Evolutionary conservation across 2,329 filamentous ascomycete genomes (phyloP).

Genomic region (Ilyonectria robusta): DNA sequence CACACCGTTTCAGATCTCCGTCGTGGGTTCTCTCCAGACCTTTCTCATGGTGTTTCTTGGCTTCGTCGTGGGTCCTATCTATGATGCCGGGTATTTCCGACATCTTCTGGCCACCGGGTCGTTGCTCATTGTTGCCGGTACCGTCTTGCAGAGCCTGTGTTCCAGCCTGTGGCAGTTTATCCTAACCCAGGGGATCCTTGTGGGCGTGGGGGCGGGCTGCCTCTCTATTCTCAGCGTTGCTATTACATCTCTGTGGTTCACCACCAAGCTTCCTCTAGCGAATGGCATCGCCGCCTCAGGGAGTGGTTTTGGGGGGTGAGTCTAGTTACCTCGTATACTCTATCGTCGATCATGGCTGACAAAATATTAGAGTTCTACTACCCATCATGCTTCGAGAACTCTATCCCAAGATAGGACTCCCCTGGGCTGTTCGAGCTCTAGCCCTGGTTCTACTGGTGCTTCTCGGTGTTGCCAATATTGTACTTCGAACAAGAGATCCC

Average conservation of each 20-base stretch:
- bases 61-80: conserved; percentile 40
- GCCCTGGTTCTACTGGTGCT: conserved; percentile 33
- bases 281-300: conserved; percentile 85
- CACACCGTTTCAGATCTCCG: conserved; percentile 39
- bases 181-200: conserved; percentile 79
- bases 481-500: conserved; percentile 18
- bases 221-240: conserved; percentile 85
- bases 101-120: conserved; percentile 36
- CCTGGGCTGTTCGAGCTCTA: conserved; percentile 33
- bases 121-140: conserved; percentile 36
- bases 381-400: conserved; percentile 41
- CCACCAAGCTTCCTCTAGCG: conserved; percentile 77
- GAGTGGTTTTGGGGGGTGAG: conserved; percentile 72
- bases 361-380: conserved; percentile 28
- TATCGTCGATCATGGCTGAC: accelerated
- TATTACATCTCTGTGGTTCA: conserved; percentile 84
- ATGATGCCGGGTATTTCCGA: conserved; percentile 40
- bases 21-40: conserved; percentile 40
- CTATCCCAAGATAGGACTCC: neutral
- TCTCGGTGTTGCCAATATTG: conserved; percentile 24
- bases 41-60: conserved; percentile 45
- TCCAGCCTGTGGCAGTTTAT: conserved; percentile 83
- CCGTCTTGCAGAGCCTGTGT: conserved; percentile 38
- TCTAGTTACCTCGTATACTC: accelerated
- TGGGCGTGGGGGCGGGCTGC: conserved; percentile 78